These are phyloP conservation scores for Xylaria telfairii DNA, from an alignment of 495 filamentous ascomycete species.

Conservation along the genomic window DNA sequence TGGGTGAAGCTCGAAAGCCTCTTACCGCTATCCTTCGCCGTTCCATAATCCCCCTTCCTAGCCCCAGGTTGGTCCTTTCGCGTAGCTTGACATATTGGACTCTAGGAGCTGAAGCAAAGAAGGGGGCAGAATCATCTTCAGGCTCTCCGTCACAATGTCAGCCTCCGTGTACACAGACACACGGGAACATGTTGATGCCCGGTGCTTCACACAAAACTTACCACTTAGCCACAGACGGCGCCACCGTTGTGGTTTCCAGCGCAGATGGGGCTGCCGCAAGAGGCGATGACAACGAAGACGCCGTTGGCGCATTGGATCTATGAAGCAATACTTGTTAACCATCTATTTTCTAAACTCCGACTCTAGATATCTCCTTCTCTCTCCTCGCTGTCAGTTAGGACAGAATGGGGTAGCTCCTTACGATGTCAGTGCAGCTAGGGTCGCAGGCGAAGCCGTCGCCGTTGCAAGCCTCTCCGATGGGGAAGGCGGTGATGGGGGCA, in stretches of 20 bases:
- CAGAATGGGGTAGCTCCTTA: not conserved
- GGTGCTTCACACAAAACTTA: not conserved
- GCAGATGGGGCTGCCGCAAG: conserved; percentile 16
- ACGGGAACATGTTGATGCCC: not conserved
- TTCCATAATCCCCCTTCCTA: not conserved
- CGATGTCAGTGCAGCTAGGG: conserved; percentile 13
- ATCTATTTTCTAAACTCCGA: not conserved
- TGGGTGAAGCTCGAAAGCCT: not conserved
- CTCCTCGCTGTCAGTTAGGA: not conserved
- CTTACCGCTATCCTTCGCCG: not conserved
- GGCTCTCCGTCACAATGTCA: not conserved
- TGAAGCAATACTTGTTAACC: not conserved
- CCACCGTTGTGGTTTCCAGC: conserved; percentile 21
- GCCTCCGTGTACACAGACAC: not conserved
- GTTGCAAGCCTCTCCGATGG: conserved; percentile 17
- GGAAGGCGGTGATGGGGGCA: conserved; percentile 14
- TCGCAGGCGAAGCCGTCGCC: conserved; percentile 13
- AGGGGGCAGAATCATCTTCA: not conserved
- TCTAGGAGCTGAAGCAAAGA: not conserved
- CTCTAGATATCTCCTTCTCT: not conserved
- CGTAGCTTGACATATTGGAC: not conserved
- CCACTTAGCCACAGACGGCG: conserved; percentile 19
- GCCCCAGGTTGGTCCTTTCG: not conserved
- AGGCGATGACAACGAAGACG: conserved; percentile 19
- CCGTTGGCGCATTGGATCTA: conserved; percentile 25